Evolutionary conservation across 805 yeast genomes (phyloP).

Genomic region (Schizosaccharomyces octosporus): DNA sequence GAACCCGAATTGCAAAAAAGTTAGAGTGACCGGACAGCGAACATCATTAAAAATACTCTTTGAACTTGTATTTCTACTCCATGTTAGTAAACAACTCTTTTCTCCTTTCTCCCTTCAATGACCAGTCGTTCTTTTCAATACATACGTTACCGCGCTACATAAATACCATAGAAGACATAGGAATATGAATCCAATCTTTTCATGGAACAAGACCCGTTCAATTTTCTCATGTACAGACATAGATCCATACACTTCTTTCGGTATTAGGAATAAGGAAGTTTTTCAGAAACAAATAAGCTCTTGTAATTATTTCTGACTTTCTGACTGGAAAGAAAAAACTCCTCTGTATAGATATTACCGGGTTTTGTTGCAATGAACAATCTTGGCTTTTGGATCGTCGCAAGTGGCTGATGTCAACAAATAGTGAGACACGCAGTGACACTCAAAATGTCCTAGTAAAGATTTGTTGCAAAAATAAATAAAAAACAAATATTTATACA

Average conservation of each 20-base stretch:
- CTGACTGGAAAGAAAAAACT: too few relatives aligned
- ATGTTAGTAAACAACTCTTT: neutral
- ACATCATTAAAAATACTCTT: constrained; percentile 48
- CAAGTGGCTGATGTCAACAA: neutral
- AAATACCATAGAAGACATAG: constrained; percentile 62
- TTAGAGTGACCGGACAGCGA: constrained; percentile 64
- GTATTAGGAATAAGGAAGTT: too few relatives aligned
- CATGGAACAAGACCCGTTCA: neutral
- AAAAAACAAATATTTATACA: too few relatives aligned
- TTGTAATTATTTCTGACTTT: too few relatives aligned
- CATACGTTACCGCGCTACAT: constrained; percentile 41
- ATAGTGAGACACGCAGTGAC: neutral
- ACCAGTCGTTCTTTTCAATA: neutral
- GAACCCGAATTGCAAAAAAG: constrained; percentile 63
- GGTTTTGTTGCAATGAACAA: too few relatives aligned
- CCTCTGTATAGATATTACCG: too few relatives aligned
- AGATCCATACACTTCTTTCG: neutral
- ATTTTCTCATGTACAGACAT: neutral
- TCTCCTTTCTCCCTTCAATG: too few relatives aligned
- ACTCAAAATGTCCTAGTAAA: too few relatives aligned
- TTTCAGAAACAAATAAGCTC: too few relatives aligned
- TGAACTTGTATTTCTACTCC: constrained; percentile 33
- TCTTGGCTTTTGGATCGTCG: neutral
- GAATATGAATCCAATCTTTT: constrained; percentile 16
- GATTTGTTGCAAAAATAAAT: too few relatives aligned